Conservation (phyloP, 225 moss, liverwort and hornwort species). For the Pleurozium schreberi region DNA sequence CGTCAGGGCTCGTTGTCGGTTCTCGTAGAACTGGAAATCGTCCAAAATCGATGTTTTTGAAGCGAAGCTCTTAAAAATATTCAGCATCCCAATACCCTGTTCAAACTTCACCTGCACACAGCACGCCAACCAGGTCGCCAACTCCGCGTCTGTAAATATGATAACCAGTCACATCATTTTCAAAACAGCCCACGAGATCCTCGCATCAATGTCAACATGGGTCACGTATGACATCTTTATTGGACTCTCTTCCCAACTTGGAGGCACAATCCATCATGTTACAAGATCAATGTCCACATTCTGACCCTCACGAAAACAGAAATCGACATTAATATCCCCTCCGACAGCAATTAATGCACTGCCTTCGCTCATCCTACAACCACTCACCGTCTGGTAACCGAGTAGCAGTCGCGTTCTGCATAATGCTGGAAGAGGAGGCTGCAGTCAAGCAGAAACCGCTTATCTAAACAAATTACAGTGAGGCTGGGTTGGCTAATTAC, state of each 20-base stretch:
- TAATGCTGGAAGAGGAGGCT: neutral
- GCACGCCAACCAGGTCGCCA: neutral
- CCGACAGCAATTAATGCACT: neutral
- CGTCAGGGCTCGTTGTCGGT: slow-evolving; percentile 87
- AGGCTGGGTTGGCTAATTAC: neutral
- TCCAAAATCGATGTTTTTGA: slow-evolving; percentile 94
- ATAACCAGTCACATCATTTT: neutral
- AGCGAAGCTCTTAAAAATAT: slow-evolving; percentile 76
- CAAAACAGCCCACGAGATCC: neutral
- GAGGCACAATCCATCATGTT: neutral
- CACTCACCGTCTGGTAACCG: neutral
- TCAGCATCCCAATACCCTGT: slow-evolving; percentile 88
- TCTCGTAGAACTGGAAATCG: slow-evolving; percentile 98
- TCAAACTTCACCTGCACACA: slow-evolving; percentile 74
- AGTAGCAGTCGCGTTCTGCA: neutral
- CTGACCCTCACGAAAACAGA: neutral
- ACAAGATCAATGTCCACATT: neutral
- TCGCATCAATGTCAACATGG: neutral
- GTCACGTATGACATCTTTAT: neutral
- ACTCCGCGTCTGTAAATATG: neutral
- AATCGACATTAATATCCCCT: neutral
- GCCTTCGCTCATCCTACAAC: neutral
- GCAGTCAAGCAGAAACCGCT: neutral
- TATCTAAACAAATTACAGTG: neutral
- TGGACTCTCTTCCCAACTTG: neutral